phyloP scores from a whole-genome alignment of 495 filamentous ascomycete genomes.

The Hypoxylon cercidicola region DNA sequence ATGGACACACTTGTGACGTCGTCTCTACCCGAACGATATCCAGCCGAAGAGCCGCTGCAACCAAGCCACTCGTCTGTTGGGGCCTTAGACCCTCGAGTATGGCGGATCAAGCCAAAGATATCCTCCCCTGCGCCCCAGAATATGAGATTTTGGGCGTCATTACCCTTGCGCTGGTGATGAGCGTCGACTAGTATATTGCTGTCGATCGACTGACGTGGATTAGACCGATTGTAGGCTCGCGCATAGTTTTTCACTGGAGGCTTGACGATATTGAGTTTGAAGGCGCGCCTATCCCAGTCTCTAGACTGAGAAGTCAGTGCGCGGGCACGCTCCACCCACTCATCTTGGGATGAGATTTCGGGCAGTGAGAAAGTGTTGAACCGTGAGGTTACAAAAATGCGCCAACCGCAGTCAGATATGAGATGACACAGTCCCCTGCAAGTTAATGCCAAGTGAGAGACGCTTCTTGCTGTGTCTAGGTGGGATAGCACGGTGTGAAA shows the following conservation, averaged over 20 bases:
- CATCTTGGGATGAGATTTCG: constrained; percentile 11
- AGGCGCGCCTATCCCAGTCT: constrained; percentile 54
- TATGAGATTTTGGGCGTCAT: constrained; percentile 51
- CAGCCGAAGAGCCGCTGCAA: constrained; percentile 39
- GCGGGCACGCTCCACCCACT: constrained; percentile 51
- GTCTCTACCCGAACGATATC: constrained; percentile 49
- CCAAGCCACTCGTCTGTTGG: constrained; percentile 44
- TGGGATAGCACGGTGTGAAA: constrained; percentile 50
- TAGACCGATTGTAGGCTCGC: constrained; percentile 2
- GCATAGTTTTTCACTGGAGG: constrained; percentile 13
- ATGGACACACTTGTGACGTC: constrained; percentile 54
- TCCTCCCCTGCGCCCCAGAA: constrained; percentile 60
- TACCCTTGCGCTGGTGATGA: constrained; percentile 39
- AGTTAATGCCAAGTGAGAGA: constrained; percentile 47
- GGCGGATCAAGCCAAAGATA: constrained; percentile 47
- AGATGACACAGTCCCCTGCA: constrained; percentile 46
- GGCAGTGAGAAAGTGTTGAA: constrained; percentile 50
- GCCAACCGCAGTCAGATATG: constrained; percentile 52
- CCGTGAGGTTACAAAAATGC: constrained; percentile 52
- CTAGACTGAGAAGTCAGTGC: constrained; percentile 55
- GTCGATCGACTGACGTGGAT: constrained; percentile 30
- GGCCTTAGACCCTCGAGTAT: constrained; percentile 28
- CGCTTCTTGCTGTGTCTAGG: constrained; percentile 51
- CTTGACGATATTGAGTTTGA: constrained; percentile 45
- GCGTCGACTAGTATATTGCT: constrained; percentile 56